A percentile compares a stretch with the other conserved stretches of the same genome.
These are phyloP conservation scores for Sanghuangporus sanghuang DNA, from an alignment of 1,284 basidiomycete genomes.

Conservation along the genomic window DNA sequence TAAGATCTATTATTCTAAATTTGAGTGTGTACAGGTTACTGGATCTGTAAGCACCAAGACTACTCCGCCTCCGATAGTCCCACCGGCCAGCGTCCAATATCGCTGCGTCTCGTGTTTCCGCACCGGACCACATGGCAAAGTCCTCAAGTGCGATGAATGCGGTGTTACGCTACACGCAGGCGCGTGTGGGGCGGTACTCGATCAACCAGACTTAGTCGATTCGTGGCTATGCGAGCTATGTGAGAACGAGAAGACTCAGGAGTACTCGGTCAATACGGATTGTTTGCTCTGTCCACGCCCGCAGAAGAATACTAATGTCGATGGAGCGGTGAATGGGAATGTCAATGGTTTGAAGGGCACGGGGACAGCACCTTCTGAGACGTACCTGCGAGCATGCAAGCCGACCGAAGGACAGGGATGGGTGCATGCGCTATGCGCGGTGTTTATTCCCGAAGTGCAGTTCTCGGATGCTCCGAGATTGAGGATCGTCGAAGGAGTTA, in stretches of 20 bases:
- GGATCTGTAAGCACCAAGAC: conserved; percentile 45
- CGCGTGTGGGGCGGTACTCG: conserved; percentile 63
- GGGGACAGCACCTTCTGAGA: conserved; percentile 42
- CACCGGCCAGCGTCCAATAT: conserved; percentile 40
- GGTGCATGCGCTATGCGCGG: conserved; percentile 87
- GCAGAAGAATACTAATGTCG: conserved; percentile 32
- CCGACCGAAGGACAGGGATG: conserved; percentile 93
- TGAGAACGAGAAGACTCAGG: conserved; percentile 70
- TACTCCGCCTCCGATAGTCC: conserved; percentile 47
- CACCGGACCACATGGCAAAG: conserved; percentile 66
- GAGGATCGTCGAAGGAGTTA: conserved; percentile 84
- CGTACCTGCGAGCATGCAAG: conserved; percentile 81
- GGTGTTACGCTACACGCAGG: conserved; percentile 74
- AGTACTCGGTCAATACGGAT: conserved; percentile 67
- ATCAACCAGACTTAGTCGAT: conserved; percentile 51
- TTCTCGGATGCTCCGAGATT: conserved; percentile 73
- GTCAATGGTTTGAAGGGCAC: conserved; percentile 14
- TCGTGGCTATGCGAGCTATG: conserved; percentile 85
- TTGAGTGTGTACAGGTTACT: conserved; percentile 34
- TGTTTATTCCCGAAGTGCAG: conserved; percentile 80
- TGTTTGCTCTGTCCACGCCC: conserved; percentile 71
- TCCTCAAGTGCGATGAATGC: conserved; percentile 78
- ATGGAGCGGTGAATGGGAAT: background rate
- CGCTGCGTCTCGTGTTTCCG: conserved; percentile 75
- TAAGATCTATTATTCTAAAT: background rate